Base-by-base conservation (phyloP, 371 early-diverging fungal species). In the Dinochytrium kinnereticum region DNA sequence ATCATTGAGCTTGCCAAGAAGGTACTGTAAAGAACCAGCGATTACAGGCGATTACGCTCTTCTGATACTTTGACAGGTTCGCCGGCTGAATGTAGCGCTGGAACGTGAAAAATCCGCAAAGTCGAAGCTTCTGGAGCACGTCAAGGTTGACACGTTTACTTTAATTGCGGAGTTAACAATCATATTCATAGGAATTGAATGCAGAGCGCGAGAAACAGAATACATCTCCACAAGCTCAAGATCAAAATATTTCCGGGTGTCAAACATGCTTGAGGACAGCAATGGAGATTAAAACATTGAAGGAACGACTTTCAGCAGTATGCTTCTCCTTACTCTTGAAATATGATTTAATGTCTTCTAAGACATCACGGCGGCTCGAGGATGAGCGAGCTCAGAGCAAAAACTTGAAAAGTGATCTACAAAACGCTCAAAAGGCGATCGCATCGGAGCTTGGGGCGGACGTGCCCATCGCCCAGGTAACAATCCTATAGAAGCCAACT, bases 1-100 rank as follows among this genome's bases (percentile, higher is more conserved):
- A 75, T 82, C 30, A 76, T 80, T 26, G 77, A 80, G 49, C 72
- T 82, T 37, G 72, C 80, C 3, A 82, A 82, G 70, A 79, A 80
- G 72, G 72, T 76, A 34, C 17, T 49, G 10, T 15, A 36, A 28
- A 26, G 7, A 10, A 30, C 51, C 19, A 21, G 10, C 33, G 73
- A 26, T 24, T 30, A n/a, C n/a, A 28, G 1, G 10, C n/a, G 21
- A 13, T 37, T 33, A 30, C 38, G 26, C 15, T 36, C 26, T 36
- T 30, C 40, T 24, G 34, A 7, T 30, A 21, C 49, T 2, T 24
- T 19, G 21, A n/a, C 38, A 78, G 76, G 55, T 76, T 36, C 31
- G 82, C 15, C 36, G 69, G 2, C 40, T 82, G 70, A 82, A 76
- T 24, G 68, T 80, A 5, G 78, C 81, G 1, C 57, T 73, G 13